Evolutionary conservation across 768 basidiomycete genomes (phyloP).

Genomic region (Pholiota microspora): DNA sequence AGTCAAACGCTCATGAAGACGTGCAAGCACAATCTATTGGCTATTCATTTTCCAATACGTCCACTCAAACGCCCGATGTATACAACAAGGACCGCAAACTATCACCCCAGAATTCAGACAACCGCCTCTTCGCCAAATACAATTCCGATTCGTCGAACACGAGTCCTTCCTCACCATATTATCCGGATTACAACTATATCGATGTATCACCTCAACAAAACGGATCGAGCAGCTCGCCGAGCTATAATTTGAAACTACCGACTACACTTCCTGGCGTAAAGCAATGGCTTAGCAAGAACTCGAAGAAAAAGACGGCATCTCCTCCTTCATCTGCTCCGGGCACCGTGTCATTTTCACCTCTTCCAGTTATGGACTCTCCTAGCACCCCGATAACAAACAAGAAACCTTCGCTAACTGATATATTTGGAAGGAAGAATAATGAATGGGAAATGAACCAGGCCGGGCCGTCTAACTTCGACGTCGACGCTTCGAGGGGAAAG

Average conservation of each 20-base stretch:
- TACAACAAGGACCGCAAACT: constrained; percentile 58
- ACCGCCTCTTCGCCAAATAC: constrained; percentile 57
- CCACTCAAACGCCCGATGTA: constrained; percentile 49
- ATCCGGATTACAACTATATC: constrained; percentile 43
- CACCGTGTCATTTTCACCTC: constrained; percentile 18
- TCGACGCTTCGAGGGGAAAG: constrained; percentile 3
- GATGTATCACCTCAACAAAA: constrained; percentile 36
- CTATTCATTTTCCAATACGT: constrained; percentile 48
- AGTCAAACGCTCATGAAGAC: constrained; percentile 42
- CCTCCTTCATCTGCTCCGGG: constrained; percentile 30
- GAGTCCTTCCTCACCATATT: constrained; percentile 44
- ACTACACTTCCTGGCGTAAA: constrained; percentile 77
- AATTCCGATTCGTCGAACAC: constrained; percentile 40
- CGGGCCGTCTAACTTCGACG: constrained; percentile 1
- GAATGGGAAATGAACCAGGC: constrained; percentile 61
- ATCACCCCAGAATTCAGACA: constrained; percentile 70
- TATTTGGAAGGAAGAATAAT: constrained; percentile 55
- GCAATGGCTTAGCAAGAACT: constrained; percentile 71
- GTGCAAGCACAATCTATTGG: constrained; percentile 40
- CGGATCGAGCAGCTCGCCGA: too few relatives aligned
- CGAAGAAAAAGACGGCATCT: constrained; percentile 54
- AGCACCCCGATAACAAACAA: constrained; percentile 42
- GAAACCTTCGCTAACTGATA: constrained; percentile 68
- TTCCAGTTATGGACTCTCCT: constrained; percentile 28
- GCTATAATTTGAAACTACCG: constrained; percentile 51